These are phyloP conservation scores for Amanita phalloides DNA, from an alignment of 768 basidiomycete genomes.

Conservation along the genomic window DNA sequence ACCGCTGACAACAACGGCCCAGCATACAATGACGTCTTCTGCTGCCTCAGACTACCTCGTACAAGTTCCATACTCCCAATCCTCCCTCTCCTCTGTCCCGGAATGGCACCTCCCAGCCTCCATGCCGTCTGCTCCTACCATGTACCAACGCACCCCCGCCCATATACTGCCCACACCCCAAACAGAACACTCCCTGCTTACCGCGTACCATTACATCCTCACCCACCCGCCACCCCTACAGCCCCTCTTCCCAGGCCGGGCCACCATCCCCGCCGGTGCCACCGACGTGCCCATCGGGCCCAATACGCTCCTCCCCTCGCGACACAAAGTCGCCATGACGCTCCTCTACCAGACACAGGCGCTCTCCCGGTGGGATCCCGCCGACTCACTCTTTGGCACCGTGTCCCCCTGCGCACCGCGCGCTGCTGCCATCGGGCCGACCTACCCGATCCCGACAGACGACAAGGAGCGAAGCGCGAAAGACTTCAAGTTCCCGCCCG, in stretches of 20 bases:
- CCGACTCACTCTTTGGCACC: slow-evolving; percentile 53
- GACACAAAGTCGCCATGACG: slow-evolving; percentile 71
- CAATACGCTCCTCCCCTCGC: slow-evolving; percentile 10
- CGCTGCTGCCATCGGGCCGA: slow-evolving; percentile 51
- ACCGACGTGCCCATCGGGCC: slow-evolving; percentile 4
- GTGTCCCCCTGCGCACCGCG: slow-evolving; percentile 53
- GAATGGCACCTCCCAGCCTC: slow-evolving; percentile 60
- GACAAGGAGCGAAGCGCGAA: slow-evolving; percentile 24
- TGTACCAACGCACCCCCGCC: slow-evolving; percentile 10
- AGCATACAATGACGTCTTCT: slow-evolving; percentile 33
- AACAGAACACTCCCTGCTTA: slow-evolving; percentile 52
- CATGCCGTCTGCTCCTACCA: slow-evolving; percentile 31
- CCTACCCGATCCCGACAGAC: slow-evolving; percentile 44
- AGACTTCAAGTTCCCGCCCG: slow-evolving; percentile 43
- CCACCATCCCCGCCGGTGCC: slow-evolving; percentile 18
- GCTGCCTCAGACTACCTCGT: slow-evolving; percentile 60
- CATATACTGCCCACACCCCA: slow-evolving; percentile 36
- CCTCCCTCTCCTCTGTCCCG: slow-evolving; percentile 51
- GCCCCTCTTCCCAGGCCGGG: slow-evolving; percentile 35
- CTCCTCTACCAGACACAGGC: slow-evolving; percentile 48
- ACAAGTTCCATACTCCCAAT: slow-evolving; percentile 65
- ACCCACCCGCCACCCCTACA: slow-evolving; percentile 51
- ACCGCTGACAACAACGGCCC: neutral
- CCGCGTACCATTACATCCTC: slow-evolving; percentile 69
- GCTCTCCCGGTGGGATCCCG: slow-evolving; percentile 54